Evolutionary conservation across 306 rosid genomes (phyloP), one percentile per base, ranked within the genome.

Genomic region (Styphnolobium japonicum): DNA sequence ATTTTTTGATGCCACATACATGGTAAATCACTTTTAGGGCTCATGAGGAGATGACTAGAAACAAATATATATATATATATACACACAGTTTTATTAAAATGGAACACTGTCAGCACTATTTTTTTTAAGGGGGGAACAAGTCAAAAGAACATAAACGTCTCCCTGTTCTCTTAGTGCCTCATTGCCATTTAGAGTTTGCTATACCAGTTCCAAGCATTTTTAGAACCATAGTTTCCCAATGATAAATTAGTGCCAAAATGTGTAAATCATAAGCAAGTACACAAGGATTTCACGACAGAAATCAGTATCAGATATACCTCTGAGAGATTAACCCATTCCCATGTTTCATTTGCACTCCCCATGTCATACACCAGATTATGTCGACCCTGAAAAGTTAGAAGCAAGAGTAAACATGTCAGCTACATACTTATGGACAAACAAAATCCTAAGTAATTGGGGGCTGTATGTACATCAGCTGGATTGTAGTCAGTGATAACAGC

Each of bases 251-350:
- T 37, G 65, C 31, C 3, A 42, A 6, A 43, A 37, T 9, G 36
- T 12, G 1, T 21, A 39, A 60, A 64, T 23, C 33, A 19, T 46
- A 68, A 31, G 43, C 21, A 37, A 16, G 57, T 27, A 27, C 76
- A 52, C 23, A 15, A 66, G 65, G 51, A 63, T 48, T 23, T 57
- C 45, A 33, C 60, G 68, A 37, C 23, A 65, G 10, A 31, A 68
- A 52, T 42, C 21, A 46, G 49, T 70, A 75, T 58, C 66, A 56
- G 58, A 77, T 49, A 83, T 89, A 94, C 98, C 97, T 94, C 98
- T 49, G 92, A 87, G 57, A 94, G 90, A 88, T 94, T 89, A 80
- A 94, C 92, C 97, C 94, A 92, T 74, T 94, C 97, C 93, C 90
- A 88, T 25, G 98, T 87, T 85, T 90, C 97, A 62, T 89, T 77